Base-by-base conservation (phyloP, 179 eudicot species). In the Spinacia oleracea region DNA sequence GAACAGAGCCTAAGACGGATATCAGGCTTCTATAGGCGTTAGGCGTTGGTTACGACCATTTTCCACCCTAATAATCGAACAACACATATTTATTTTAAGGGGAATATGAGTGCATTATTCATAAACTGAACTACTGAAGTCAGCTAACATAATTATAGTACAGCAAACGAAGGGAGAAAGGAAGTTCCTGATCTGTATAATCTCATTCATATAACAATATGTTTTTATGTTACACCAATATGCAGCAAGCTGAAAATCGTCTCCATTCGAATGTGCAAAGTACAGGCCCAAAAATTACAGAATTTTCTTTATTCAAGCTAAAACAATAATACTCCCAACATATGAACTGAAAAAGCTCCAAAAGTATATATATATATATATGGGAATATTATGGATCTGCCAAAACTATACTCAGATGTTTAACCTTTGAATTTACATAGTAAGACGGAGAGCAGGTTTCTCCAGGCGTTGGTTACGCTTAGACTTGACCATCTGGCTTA, bases 361-460 rank as follows among this genome's bases (percentile, higher is more conserved):
- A 48, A 48, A 38, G 40, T 38, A 38, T 3, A 48, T 48, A 14
- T n/a, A n/a, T n/a, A n/a, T n/a, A n/a, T n/a, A n/a, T n/a, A n/a
- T n/a, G n/a, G 12, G 15, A 25, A 62, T 12, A 23, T 25, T 10
- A 11, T 9, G 32, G 10, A 32, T 63, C 46, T 40, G 46, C 71
- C 50, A 68, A 40, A 38, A 40, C 9, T 10, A 40, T 38, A 0
- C 14, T 38, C n/a, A 68, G 50, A 40, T 68, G 50, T 68, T 21
- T 21, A 16, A 50, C 50, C 31, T 42, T 21, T 38, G 8, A n/a
- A 43, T 43, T 23, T 77, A 82, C 77, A 82, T 66, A n/a, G 70
- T 73, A 34, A 76, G 85, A 27, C 72, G 65, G 3, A 83, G 48
- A 76, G 23, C 72, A 20, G 83, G 81, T 73, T 83, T 83, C 4